Percentiles rank a stretch among this genome's conserved stretches.
Evolutionary conservation across 371 early-diverging fungal species (phyloP).

Genomic region (Mucor ambiguus): DNA sequence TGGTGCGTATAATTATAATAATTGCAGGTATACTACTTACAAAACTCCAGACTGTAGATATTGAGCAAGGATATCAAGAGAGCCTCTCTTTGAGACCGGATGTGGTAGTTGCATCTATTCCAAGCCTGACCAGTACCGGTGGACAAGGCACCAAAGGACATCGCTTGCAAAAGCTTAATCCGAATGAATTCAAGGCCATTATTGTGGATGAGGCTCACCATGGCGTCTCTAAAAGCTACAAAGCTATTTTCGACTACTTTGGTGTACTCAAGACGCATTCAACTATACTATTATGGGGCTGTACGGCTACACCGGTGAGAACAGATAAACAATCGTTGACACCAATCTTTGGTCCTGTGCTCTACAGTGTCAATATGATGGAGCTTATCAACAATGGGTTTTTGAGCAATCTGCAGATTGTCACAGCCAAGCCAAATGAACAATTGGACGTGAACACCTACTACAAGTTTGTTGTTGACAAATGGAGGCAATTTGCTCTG

Average conservation of each 20-base stretch:
- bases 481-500: not conserved
- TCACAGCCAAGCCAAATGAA: not conserved
- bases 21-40: not conserved
- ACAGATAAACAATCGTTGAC: not conserved
- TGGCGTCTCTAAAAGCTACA: not conserved
- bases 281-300: not conserved
- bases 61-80: not conserved
- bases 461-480: not conserved
- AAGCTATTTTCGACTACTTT: not conserved
- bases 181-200: not conserved
- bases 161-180: not conserved
- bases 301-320: not conserved
- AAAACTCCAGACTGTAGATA: not conserved
- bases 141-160: not conserved
- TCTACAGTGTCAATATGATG: not conserved
- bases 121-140: not conserved
- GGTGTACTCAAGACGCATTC: not conserved
- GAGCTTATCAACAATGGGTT: not conserved
- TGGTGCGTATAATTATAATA: not conserved
- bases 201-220: not conserved
- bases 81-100: not conserved
- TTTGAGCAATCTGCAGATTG: not conserved
- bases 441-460: not conserved
- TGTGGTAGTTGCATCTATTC: not conserved
- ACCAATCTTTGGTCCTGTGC: not conserved